Evolutionary conservation across 768 basidiomycete genomes (phyloP).

Genomic region (Psilocybe sp.): DNA sequence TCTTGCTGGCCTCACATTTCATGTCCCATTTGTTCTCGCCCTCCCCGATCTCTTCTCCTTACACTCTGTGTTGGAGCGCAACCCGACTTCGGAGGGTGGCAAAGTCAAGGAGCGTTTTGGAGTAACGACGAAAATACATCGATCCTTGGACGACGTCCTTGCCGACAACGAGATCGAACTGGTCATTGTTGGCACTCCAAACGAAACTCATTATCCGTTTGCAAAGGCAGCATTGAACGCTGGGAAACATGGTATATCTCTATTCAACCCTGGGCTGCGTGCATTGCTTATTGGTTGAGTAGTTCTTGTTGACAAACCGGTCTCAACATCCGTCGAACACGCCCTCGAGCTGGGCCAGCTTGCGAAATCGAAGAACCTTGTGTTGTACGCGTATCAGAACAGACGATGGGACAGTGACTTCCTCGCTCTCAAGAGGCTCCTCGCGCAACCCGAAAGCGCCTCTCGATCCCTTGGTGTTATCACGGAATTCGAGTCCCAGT

Average conservation of each 20-base stretch:
- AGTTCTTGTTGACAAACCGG: conserved; percentile 83
- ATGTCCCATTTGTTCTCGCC: conserved; percentile 74
- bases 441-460: conserved; percentile 50
- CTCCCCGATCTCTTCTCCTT: conserved; percentile 69
- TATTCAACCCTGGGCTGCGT: not conserved
- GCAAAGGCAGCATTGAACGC: conserved; percentile 64
- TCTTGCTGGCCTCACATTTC: conserved; percentile 75
- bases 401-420: conserved; percentile 81
- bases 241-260: conserved; percentile 63
- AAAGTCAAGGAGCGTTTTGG: conserved; percentile 69
- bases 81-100: conserved; percentile 56
- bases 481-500: conserved; percentile 77
- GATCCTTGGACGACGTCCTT: conserved; percentile 57
- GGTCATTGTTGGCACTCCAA: conserved; percentile 70
- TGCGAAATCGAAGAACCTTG: conserved; percentile 55
- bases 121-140: conserved; percentile 53
- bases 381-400: conserved; percentile 74
- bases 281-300: not conserved
- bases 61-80: conserved; percentile 73
- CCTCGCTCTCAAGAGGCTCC: conserved; percentile 57
- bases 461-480: conserved; percentile 58
- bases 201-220: conserved; percentile 67
- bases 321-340: conserved; percentile 57
- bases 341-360: conserved; percentile 59
- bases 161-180: conserved; percentile 63